Conservation (phyloP, 2,329 filamentous ascomycete genomes). For the Coniochaeta sp. region DNA sequence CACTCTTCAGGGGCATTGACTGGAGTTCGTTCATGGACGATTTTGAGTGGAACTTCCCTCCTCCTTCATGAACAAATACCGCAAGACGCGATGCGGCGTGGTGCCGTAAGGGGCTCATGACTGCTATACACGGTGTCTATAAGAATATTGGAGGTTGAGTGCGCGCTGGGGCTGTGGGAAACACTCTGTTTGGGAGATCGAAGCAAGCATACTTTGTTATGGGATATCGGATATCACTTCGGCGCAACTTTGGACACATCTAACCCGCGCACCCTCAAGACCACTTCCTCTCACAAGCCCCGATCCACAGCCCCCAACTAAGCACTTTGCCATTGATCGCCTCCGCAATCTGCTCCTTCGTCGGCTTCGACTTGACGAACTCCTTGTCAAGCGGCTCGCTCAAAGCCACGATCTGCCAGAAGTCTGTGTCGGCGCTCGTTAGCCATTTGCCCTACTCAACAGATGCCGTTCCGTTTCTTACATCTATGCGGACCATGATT, state of each 20-base stretch:
- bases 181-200: too few species aligned
- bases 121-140: background rate
- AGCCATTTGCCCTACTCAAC: background rate
- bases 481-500: constrained; percentile 46
- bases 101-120: background rate
- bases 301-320: constrained; percentile 42
- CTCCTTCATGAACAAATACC: background rate
- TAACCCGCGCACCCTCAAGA: too few species aligned
- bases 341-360: constrained; percentile 32
- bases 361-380: constrained; percentile 28
- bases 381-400: constrained; percentile 31
- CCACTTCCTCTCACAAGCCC: constrained; percentile 35
- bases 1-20: constrained; percentile 35
- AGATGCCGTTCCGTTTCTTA: too few species aligned
- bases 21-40: constrained; percentile 45
- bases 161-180: background rate
- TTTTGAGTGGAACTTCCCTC: constrained; percentile 35
- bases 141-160: background rate
- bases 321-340: constrained; percentile 39
- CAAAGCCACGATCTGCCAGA: constrained; percentile 42
- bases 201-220: too few species aligned
- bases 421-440: constrained; percentile 26
- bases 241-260: too few species aligned
- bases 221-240: background rate
- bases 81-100: background rate